A percentile compares a stretch with the other conserved stretches of the same genome.
phyloP scores from a whole-genome alignment of 192 early-diverging fungal genomes.

The Oehlia diaphana region DNA sequence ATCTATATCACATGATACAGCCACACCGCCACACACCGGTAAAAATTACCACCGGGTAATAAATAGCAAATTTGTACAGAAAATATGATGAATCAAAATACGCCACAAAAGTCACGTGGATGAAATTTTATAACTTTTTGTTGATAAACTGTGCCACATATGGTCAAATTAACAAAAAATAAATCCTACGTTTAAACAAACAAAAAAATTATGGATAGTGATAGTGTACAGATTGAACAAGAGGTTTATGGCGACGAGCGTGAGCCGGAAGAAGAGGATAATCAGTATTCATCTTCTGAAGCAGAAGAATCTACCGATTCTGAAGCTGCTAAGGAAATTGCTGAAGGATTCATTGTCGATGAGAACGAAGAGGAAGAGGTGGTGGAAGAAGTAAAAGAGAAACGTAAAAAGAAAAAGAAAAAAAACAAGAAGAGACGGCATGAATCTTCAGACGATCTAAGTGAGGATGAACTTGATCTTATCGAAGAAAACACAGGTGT shows the following conservation, averaged over 20 bases:
- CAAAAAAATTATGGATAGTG: neutral
- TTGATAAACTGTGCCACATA: no score
- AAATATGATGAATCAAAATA: no score
- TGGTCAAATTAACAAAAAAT: no score
- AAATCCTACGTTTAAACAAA: neutral
- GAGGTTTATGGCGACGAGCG: slow-evolving; percentile 35
- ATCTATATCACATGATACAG: no score
- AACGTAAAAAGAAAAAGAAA: slow-evolving; percentile 42
- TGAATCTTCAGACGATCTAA: slow-evolving; percentile 60
- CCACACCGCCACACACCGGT: no score
- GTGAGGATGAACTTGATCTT: slow-evolving; percentile 92
- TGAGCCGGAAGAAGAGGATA: slow-evolving; percentile 45
- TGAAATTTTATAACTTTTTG: no score
- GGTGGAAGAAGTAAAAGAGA: slow-evolving; percentile 41
- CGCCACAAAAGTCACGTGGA: no score
- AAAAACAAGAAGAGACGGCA: slow-evolving; percentile 50
- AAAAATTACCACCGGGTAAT: no score
- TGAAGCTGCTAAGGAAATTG: slow-evolving; percentile 35
- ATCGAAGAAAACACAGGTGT: slow-evolving; percentile 85
- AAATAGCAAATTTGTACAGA: no score
- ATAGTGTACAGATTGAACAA: neutral
- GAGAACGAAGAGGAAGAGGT: slow-evolving; percentile 70
- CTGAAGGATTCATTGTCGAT: slow-evolving; percentile 74
- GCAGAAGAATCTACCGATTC: slow-evolving; percentile 23
- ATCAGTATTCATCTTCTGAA: slow-evolving; percentile 5